Evolutionary conservation across 805 yeast genomes (phyloP).

Genomic region (Cyberlindnera misumaiensis): DNA sequence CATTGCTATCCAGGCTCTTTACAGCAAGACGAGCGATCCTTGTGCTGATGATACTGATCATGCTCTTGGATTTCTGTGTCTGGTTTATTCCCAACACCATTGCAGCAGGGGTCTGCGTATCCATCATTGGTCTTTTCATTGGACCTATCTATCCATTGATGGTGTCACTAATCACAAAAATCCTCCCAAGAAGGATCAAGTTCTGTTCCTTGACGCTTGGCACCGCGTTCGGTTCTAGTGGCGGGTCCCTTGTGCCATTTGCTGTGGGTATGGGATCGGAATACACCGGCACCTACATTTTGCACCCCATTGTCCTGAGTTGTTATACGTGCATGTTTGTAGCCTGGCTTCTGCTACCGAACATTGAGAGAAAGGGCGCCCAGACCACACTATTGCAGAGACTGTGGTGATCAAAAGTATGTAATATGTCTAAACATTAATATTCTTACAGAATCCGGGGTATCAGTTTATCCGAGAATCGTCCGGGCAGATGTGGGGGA

Average conservation of each 20-base stretch:
- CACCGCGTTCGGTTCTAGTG: slow-evolving; percentile 51
- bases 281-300: slow-evolving; percentile 38
- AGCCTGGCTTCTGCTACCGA: slow-evolving; percentile 39
- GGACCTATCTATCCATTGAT: slow-evolving; percentile 56
- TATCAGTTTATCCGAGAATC: too few relatives aligned
- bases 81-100: slow-evolving; percentile 43
- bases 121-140: slow-evolving; percentile 44
- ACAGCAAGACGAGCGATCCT: slow-evolving; percentile 41
- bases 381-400: slow-evolving; percentile 17
- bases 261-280: slow-evolving; percentile 44
- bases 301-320: slow-evolving; percentile 40
- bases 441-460: too few relatives aligned
- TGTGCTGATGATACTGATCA: slow-evolving; percentile 28
- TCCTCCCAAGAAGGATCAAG: slow-evolving; percentile 46
- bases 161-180: slow-evolving; percentile 36
- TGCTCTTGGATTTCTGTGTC: slow-evolving; percentile 33
- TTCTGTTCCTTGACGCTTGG: slow-evolving; percentile 42
- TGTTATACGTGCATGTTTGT: slow-evolving; percentile 29
- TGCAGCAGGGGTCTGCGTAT: slow-evolving; percentile 38
- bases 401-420: slow-evolving; percentile 22
- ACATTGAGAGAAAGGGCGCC: slow-evolving; percentile 29
- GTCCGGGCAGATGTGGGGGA: too few relatives aligned
- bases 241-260: slow-evolving; percentile 53
- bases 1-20: slow-evolving; percentile 28
- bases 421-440: too few relatives aligned